Evolutionary conservation across 2,329 filamentous ascomycete genomes (phyloP).

Genomic region (Colletotrichum sp.): DNA sequence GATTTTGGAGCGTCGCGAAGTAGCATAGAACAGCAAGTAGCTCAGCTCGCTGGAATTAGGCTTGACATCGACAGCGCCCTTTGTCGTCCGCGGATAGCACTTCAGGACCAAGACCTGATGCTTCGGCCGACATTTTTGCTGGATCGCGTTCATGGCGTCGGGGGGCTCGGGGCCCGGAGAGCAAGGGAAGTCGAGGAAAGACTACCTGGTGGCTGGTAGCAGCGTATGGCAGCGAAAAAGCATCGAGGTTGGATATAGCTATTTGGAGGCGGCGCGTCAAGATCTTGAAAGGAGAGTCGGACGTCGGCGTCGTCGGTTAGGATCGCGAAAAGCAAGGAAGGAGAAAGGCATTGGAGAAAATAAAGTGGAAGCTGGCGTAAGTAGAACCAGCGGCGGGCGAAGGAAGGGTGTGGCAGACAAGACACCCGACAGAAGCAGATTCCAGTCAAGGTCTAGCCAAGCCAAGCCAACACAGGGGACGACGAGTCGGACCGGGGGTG

Average conservation of each 20-base stretch:
- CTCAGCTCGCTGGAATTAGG: conserved; percentile 96
- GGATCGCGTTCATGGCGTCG: conserved; percentile 65
- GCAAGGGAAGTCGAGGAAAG: not conserved
- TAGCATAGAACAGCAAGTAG: conserved; percentile 96
- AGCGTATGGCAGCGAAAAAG: conserved; percentile 9
- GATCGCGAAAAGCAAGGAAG: conserved; percentile 19
- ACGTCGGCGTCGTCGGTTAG: conserved; percentile 3
- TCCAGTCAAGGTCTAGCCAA: conserved; percentile 21
- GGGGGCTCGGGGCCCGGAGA: conserved; percentile 20
- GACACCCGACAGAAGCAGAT: conserved; percentile 30
- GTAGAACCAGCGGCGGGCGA: conserved; percentile 2
- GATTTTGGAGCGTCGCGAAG: conserved; percentile 91
- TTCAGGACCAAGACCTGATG: conserved; percentile 96
- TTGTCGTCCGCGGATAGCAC: conserved; percentile 93
- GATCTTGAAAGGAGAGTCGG: not conserved
- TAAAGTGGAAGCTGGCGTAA: conserved; percentile 2
- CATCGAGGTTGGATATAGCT: conserved; percentile 12
- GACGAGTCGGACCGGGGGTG: conserved; percentile 3
- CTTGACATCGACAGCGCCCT: conserved; percentile 90
- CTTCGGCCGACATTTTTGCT: conserved; percentile 82
- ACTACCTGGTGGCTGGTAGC: conserved; percentile 13
- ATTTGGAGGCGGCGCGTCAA: conserved; percentile 1
- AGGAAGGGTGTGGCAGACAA: conserved; percentile 25
- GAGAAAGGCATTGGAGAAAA: conserved; percentile 13
- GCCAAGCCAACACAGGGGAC: conserved; percentile 14